phyloP scores from a whole-genome alignment of 139 green algal species.

The Auxenochlorella pyrenoidosa region DNA sequence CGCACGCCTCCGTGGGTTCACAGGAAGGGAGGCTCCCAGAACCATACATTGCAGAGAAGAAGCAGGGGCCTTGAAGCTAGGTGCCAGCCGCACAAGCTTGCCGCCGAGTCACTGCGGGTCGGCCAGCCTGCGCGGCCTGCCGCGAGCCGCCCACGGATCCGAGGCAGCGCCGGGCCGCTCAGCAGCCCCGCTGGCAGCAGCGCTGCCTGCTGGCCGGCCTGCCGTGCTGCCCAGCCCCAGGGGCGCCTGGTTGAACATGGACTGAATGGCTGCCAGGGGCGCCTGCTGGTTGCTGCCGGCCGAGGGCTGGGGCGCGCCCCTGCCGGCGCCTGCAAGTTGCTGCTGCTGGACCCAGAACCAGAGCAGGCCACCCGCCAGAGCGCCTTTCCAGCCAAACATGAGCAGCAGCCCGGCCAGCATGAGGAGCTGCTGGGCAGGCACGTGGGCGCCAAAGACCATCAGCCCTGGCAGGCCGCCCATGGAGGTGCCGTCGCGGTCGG shows the following conservation, averaged over 20 bases:
- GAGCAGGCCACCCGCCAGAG: background rate
- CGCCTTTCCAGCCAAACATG: slow-evolving; percentile 8
- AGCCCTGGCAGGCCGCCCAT: background rate
- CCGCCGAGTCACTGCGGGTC: background rate
- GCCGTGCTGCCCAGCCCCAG: background rate
- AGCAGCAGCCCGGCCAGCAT: background rate
- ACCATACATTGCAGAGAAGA: background rate
- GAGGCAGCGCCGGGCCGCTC: background rate
- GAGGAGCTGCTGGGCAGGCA: background rate
- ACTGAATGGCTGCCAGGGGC: background rate
- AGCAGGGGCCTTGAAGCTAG: background rate
- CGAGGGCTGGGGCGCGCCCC: background rate
- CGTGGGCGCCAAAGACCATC: background rate
- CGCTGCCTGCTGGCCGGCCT: background rate
- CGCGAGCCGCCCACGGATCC: background rate
- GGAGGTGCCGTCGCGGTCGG: background rate
- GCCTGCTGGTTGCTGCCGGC: background rate
- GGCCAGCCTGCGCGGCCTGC: background rate
- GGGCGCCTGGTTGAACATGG: background rate
- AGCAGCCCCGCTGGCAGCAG: background rate
- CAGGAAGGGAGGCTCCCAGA: too few relatives aligned
- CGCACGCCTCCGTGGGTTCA: too few relatives aligned
- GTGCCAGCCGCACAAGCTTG: background rate
- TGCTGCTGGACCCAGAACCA: background rate
- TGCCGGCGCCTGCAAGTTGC: background rate